A percentile compares a stretch with the other conserved stretches of the same genome.
Evolutionary conservation across 169 alveolate species (phyloP).

Genomic region (Plasmodium inui): DNA sequence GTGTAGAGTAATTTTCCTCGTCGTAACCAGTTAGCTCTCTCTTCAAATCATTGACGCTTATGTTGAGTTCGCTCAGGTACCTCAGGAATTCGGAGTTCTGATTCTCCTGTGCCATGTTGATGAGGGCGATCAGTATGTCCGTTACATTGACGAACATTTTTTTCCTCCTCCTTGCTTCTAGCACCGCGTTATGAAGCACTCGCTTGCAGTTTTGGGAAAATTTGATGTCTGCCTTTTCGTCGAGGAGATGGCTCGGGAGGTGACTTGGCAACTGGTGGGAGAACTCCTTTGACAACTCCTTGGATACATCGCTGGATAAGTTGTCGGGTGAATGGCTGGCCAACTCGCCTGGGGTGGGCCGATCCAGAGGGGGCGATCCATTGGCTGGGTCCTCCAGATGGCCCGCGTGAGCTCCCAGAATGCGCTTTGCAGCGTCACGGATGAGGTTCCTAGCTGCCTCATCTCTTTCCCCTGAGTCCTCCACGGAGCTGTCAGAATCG

Average conservation of each 20-base stretch:
- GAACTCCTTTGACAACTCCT: not conserved
- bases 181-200: conserved; percentile 62
- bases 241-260: not conserved
- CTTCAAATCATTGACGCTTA: conserved; percentile 48
- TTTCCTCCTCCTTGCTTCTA: conserved; percentile 57
- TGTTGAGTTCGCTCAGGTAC: conserved; percentile 47
- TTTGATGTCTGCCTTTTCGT: not conserved
- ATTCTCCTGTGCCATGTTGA: conserved; percentile 36
- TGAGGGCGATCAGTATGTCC: conserved; percentile 52
- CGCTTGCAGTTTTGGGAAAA: conserved; percentile 63
- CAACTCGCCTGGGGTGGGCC: not conserved
- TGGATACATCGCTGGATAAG: not conserved
- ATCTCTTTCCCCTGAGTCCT: not conserved
- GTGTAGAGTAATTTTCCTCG: not conserved
- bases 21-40: conserved; percentile 17
- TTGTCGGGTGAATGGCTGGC: not conserved
- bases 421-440: not conserved
- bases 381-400: not conserved
- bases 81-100: conserved; percentile 20
- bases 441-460: not conserved
- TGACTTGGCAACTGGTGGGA: not conserved
- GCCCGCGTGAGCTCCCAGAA: not conserved
- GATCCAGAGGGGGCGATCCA: not conserved
- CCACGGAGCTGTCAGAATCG: not conserved
- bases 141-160: conserved; percentile 56